A percentile compares a stretch with the other conserved stretches of the same genome.
Evolutionary conservation across 306 rosid species (phyloP).

Genomic region (Pyrus betulifolia): DNA sequence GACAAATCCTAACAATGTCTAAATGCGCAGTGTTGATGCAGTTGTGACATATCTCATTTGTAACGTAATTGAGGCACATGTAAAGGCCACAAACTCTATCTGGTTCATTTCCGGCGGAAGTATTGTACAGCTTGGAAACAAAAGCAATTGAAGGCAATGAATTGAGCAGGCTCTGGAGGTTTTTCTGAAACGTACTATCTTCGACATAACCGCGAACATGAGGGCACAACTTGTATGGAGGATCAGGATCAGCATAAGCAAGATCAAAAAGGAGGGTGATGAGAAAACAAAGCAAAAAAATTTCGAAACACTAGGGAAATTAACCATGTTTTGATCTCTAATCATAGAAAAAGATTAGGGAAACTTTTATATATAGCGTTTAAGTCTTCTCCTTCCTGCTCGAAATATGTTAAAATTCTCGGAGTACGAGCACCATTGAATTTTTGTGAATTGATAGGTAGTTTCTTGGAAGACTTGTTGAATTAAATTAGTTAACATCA

Average conservation of each 20-base stretch:
- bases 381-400: slow-evolving; percentile 1
- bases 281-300: slow-evolving; percentile 15
- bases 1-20: slow-evolving; percentile 32
- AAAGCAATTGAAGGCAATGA: slow-evolving; percentile 2
- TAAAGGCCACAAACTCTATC: slow-evolving; percentile 4
- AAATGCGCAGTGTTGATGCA: slow-evolving; percentile 29
- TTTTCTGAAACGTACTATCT: slow-evolving; percentile 4
- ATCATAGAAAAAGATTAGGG: neutral
- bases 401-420: neutral
- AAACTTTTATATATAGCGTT: neutral
- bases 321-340: neutral
- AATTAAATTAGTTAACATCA: no score
- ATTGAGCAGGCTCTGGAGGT: slow-evolving; percentile 10
- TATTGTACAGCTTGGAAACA: slow-evolving; percentile 5
- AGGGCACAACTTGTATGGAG: slow-evolving; percentile 6
- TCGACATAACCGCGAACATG: neutral
- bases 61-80: slow-evolving; percentile 16
- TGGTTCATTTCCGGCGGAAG: slow-evolving; percentile 5
- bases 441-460: no score
- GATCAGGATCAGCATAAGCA: slow-evolving; percentile 1
- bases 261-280: neutral
- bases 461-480: no score
- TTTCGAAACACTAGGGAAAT: slow-evolving; percentile 6
- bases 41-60: neutral
- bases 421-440: no score